Evolutionary conservation across 345 rosid species (phyloP), one percentile per base, ranked within the genome.

Genomic region (Ceriops zippeliana): DNA sequence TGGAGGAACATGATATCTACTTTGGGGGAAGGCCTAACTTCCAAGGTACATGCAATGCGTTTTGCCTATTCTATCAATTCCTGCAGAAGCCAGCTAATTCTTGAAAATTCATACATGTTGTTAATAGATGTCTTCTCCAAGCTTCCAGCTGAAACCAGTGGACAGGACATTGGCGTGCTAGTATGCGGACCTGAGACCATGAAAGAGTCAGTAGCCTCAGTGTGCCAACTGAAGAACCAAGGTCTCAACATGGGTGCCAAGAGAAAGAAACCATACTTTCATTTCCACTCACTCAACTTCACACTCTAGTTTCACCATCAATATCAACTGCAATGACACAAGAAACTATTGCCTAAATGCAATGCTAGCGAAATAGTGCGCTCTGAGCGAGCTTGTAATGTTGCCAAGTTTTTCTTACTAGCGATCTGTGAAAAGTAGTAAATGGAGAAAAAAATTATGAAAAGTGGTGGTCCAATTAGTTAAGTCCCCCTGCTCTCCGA

Each of bases 131-230:
- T 86, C 34, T 81, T 90, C 54, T 75, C 71, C 53, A 76, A 78
- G 79, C 86, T 88, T 65, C 62, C 62, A 62, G 73, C 60, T 67
- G 88, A 81, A 74, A 62, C 70, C 22, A 80, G 79, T 38, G 92
- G 76, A 61, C 76, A 82, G 17, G 76, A 83, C 56, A 61, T 81
- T 3, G 95, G 92, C 79, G 91, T 90, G 15, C 65, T 92, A 66
- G 98, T 92, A 42, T 90, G 96, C 54, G 96, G 96, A 78, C 98
- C 95, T 11, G 90, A 83, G 77, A 60, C 80, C 9, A 81, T 92
- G 92, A 84, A 87, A 75, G 86, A 84, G 57, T 75, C 80, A 11
- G 87, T 90, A n/a, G 96, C 92, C 72, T 72, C 71, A 49, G 4
- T 71, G 5, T 81, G 90, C 85, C 76, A 52, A 76, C 42, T 71